phyloP scores from a whole-genome alignment of 2,329 filamentous ascomycete species.

The Cryphonectria parasitica region DNA sequence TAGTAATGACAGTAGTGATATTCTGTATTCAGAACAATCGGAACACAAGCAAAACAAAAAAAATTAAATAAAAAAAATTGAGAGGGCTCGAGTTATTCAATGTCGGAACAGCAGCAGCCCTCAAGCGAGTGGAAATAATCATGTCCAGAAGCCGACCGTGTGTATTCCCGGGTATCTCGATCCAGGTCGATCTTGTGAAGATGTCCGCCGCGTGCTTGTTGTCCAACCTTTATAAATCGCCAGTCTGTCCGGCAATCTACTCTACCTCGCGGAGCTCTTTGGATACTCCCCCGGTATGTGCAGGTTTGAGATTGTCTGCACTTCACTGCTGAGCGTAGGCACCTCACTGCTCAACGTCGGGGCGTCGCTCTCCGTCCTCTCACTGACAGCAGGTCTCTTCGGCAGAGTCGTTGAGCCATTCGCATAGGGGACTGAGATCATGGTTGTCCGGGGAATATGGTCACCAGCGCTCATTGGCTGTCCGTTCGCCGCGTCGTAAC shows the following conservation, averaged over 20 bases:
- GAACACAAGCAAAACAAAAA: background rate
- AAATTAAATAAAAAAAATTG: background rate
- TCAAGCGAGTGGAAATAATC: constrained; percentile 7
- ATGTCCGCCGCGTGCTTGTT: background rate
- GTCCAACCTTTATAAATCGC: too few species aligned
- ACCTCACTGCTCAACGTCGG: constrained; percentile 35
- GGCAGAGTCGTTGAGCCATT: background rate
- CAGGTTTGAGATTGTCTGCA: constrained; percentile 64
- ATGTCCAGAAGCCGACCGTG: constrained; percentile 30
- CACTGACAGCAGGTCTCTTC: constrained; percentile 20
- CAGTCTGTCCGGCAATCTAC: background rate
- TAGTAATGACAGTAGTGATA: background rate
- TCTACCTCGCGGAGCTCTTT: constrained; percentile 33
- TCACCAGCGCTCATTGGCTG: constrained; percentile 4
- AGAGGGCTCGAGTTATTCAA: background rate
- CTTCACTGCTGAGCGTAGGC: constrained; percentile 44
- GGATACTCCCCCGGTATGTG: constrained; percentile 73
- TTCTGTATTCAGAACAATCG: background rate
- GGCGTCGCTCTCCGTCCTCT: constrained; percentile 27
- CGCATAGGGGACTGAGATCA: constrained; percentile 4
- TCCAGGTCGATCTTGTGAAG: constrained; percentile 3
- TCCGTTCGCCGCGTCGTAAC: constrained; percentile 13
- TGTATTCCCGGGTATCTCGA: constrained; percentile 17
- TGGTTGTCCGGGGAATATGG: constrained; percentile 12
- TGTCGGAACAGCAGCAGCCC: too few species aligned